Conservation (phyloP, 306 rosid genomes). For the Lathyrus oleraceus region DNA sequence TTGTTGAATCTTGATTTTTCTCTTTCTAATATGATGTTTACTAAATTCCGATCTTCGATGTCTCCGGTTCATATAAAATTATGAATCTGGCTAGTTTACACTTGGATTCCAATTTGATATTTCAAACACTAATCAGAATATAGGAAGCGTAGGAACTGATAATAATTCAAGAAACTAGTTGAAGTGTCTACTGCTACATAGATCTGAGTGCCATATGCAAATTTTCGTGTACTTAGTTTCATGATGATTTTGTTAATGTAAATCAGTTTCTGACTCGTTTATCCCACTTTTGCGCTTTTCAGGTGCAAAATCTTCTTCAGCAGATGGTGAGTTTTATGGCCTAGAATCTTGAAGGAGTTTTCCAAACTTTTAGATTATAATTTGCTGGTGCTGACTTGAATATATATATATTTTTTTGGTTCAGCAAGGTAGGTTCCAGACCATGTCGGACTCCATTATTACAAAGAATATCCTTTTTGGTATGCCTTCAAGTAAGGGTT, state of each 20-base stretch:
- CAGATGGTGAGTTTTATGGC: constrained; percentile 78
- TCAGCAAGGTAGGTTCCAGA: constrained; percentile 92
- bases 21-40: background rate
- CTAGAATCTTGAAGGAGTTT: constrained; percentile 28
- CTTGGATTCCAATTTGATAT: background rate
- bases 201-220: background rate
- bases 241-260: constrained; percentile 8
- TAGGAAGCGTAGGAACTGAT: no score
- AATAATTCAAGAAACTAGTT: background rate
- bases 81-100: background rate
- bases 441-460: constrained; percentile 91
- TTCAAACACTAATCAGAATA: background rate
- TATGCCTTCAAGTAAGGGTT: no score
- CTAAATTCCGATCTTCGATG: constrained; percentile 4
- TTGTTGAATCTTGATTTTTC: background rate
- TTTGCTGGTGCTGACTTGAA: constrained; percentile 34
- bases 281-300: constrained; percentile 20
- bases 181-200: background rate
- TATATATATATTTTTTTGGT: constrained; percentile 15
- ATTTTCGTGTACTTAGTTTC: background rate
- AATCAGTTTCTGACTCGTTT: constrained; percentile 25
- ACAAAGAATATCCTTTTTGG: constrained; percentile 86
- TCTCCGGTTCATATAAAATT: background rate
- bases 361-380: constrained; percentile 13
- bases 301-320: constrained; percentile 98